These are phyloP conservation scores for Rhizopogon salebrosus DNA, from an alignment of 768 basidiomycete species.

Conservation along the genomic window DNA sequence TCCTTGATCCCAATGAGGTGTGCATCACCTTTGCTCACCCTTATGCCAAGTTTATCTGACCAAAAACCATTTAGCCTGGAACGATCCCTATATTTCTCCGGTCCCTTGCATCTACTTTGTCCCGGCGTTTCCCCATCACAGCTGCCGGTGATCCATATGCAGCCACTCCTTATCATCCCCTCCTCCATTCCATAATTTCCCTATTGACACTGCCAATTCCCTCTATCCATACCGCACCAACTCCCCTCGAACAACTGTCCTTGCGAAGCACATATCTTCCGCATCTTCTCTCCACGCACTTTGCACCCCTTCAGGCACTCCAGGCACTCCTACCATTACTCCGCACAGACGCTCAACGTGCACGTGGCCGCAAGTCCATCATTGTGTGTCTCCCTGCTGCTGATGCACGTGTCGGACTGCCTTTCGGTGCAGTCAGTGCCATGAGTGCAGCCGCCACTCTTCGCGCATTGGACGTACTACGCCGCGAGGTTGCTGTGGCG, in stretches of 20 bases:
- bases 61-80: slow-evolving; percentile 44
- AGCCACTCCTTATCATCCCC: slow-evolving; percentile 57
- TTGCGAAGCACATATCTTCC: slow-evolving; percentile 60
- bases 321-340: slow-evolving; percentile 75
- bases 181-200: slow-evolving; percentile 76
- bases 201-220: slow-evolving; percentile 54
- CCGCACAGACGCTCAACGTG: slow-evolving; percentile 56
- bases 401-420: slow-evolving; percentile 70
- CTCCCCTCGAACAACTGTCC: slow-evolving; percentile 69
- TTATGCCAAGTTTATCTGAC: slow-evolving; percentile 5
- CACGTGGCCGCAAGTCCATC: slow-evolving; percentile 42
- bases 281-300: slow-evolving; percentile 68
- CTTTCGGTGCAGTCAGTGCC: slow-evolving; percentile 56
- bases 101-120: slow-evolving; percentile 73
- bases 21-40: slow-evolving; percentile 8
- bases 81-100: slow-evolving; percentile 74
- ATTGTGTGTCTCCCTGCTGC: slow-evolving; percentile 73
- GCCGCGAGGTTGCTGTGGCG: slow-evolving; percentile 68
- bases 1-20: slow-evolving; percentile 78
- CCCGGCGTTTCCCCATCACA: slow-evolving; percentile 77
- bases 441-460: slow-evolving; percentile 75
- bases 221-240: slow-evolving; percentile 33
- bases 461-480: slow-evolving; percentile 66
- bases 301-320: slow-evolving; percentile 71
- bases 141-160: slow-evolving; percentile 78